Percentiles rank a stretch among this genome's conserved stretches.
phyloP scores from a whole-genome alignment of 116 monocot genomes.

The Papilionanthe hybrid region DNA sequence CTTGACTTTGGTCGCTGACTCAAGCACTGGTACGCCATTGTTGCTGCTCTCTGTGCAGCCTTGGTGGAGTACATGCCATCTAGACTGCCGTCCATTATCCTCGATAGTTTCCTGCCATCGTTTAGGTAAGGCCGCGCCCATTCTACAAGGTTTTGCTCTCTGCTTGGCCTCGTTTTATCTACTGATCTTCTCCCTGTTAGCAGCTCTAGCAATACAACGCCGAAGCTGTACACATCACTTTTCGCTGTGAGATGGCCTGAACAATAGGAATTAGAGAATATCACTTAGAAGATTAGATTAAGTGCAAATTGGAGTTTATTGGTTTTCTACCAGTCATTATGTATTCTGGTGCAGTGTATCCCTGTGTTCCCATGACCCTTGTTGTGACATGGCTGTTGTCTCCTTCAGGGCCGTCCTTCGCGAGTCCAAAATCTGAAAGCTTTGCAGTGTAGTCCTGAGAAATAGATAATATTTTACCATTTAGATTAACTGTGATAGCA shows the following conservation, averaged over 20 bases:
- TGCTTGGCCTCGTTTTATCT: conserved; percentile 54
- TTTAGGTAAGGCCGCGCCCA: conserved; percentile 68
- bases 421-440: conserved; percentile 48
- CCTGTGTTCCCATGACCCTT: conserved; percentile 49
- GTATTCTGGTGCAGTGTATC: conserved; percentile 48
- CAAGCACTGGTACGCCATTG: conserved; percentile 58
- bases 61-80: conserved; percentile 58
- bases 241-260: conserved; percentile 60
- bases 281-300: too few relatives aligned
- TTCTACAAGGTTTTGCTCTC: conserved; percentile 84
- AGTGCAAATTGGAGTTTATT: background rate
- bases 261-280: background rate
- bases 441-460: conserved; percentile 41
- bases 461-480: background rate
- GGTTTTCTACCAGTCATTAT: conserved; percentile 33
- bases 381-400: conserved; percentile 42
- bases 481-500: background rate
- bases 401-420: conserved; percentile 46
- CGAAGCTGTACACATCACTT: conserved; percentile 70
- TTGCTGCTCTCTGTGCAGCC: conserved; percentile 53
- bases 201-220: conserved; percentile 68
- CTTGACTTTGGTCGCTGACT: conserved; percentile 51
- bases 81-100: conserved; percentile 61
- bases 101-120: conserved; percentile 38
- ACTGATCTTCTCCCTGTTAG: conserved; percentile 61